Evolutionary conservation across 345 rosid species (phyloP), one percentile per base, ranked within the genome.

Genomic region (Schrenkiella parvula): DNA sequence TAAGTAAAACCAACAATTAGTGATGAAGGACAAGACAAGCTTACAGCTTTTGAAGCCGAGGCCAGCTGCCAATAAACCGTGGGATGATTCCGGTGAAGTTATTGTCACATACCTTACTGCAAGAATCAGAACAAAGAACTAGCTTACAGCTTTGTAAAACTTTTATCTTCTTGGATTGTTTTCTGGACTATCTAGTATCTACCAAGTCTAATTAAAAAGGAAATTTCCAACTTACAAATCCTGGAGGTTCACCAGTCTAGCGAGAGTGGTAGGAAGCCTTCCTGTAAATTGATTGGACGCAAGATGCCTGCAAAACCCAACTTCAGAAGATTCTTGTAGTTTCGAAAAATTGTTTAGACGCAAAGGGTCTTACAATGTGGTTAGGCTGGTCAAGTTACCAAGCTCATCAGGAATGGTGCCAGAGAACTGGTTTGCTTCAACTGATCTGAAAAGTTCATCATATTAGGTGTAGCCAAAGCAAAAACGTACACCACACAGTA

Each of bases 341-440:
- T n/a, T n/a, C n/a, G n/a, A n/a, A n/a, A n/a, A n/a, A n/a, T n/a
- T n/a, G n/a, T n/a, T n/a, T n/a, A n/a, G n/a, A n/a, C n/a, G n/a
- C n/a, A n/a, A n/a, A n/a, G n/a, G n/a, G 59, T 29, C 83, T 68
- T 85, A 88, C 90, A 88, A 63, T 12, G 32, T 21, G 17, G n/a
- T 32, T 62, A 85, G 67, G 76, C 78, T 83, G 63, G 66, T 75
- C 25, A 85, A 51, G 34, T 88, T 77, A 42, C 87, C 88, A 44
- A 84, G 72, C 71, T 85, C 85, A 5, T 74, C 22, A 31, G 93
- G 87, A 14, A 88, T 39, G 2, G 35, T 11, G 23, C 90, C 87
- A 18, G 74, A 84, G 70, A 88, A 80, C n/a, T 79, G 71, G 75
- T 85, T 88, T 5, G 78, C 79, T 77, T 84, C 90, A 41, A 88